Evolutionary conservation across 78 protist genomes (phyloP), one percentile per base, ranked within the genome.

Genomic region (Dictyostelium capitatum): DNA sequence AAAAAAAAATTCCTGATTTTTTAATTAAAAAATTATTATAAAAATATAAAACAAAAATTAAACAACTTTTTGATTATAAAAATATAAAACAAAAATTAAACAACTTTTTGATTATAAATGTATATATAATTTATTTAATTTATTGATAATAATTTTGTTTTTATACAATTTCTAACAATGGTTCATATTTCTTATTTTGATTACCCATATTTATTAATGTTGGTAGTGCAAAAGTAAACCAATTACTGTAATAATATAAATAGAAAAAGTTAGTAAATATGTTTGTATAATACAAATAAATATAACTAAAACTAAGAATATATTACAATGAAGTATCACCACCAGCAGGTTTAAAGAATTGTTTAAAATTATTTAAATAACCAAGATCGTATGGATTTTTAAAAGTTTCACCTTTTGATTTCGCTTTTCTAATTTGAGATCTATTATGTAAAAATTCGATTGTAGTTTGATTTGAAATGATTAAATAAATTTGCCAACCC

Each of bases 381-480:
- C 96, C 96, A 23, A 74, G 11, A 64, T 94, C 80, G 25, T 80
- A 80, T 19, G 85, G 91, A 79, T 94, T 94, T 53, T 43, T 79
- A 43, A 51, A 94, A 0, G 57, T 70, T 51, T 94, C 83, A 20
- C 91, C 91, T 32, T 67, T 25, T 32, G 47, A 50, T 74, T 81
- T 59, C 37, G 87, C 92, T 47, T 53, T 73, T 19, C 51, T 70
- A 28, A 12, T 9, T 69, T 78, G 82, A 37, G 80, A 54, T 48
- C 96, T 84, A 64, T 94, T 94, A 30, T 48, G 84, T 25, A 89
- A 57, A 48, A 94, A 94, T 75, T 87, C 92, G 30, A 95, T 95
- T 10, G 95, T 95, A 20, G 97, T 95, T 74, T 95, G 97, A 57
- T 56, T 62, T 6, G 95, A 32, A 5, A 59, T 4, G 0, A 95